Evolutionary conservation across 2,329 filamentous ascomycete genomes (phyloP), one percentile per base, ranked within the genome.

Genomic region (Fusarium dimerum): DNA sequence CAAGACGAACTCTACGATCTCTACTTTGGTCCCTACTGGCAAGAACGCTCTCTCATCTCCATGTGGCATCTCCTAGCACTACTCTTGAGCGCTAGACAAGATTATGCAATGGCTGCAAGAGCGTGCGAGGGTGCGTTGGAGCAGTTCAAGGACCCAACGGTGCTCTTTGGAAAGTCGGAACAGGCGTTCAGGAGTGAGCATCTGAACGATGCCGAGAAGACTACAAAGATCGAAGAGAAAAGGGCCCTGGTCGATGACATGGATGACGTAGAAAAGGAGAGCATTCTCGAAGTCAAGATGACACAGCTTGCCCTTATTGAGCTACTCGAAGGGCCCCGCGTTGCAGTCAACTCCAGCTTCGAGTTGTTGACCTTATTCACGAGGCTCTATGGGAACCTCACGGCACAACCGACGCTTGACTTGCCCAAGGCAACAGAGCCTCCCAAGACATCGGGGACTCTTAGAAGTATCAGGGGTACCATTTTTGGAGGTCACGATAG

Each of bases 231-330:
- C 6, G 57, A 60, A 8, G 64, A 67, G 11, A 53, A 61, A 16
- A 69, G 65, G 57, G 84, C 86, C 4, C 67, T 90, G 43, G 80
- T 95, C 1, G 88, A 93, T 59, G 85, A 89, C 42, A 90, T 97
- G 85, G 88, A 91, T 56, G 84, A 86, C 52, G 84, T 85, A 26
- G 92, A 97, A 67, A 95, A 92, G 67, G 90, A 92, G 69, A 83
- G 84, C 45, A 87, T 99, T 40, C 74, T 99, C n/a, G 90, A 97
- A 70, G 86, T 97, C 55, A 96, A 96, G 71, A 96, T 97, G 84
- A 97, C 93, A 11, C 92, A 97, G 66, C 78, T 99, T 54, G 82
- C 89, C 5, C 80, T 99, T 17, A 73, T 94, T 4, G 93, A 97
- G 71, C 76, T 94, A 15, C 76, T 90, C 4, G 92, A 97, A 67